Conservation (phyloP, 768 basidiomycete genomes). For the Mycena galericulata region DNA sequence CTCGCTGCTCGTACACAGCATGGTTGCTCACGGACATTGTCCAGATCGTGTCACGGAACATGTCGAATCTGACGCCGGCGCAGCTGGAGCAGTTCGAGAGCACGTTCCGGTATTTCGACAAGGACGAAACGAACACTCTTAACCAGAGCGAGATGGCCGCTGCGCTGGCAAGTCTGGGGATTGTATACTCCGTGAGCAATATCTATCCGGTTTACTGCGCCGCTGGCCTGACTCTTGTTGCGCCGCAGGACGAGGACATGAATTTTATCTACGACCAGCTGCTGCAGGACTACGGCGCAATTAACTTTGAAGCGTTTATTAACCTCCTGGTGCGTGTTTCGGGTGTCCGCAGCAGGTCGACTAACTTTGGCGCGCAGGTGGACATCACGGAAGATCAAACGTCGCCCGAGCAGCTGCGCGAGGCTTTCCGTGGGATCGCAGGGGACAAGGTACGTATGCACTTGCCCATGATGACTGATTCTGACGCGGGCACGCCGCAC, state of each 20-base stretch:
- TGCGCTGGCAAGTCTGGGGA: conserved; percentile 93
- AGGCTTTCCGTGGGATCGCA: conserved; percentile 93
- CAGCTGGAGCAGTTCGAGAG: conserved; percentile 97
- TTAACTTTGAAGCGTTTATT: conserved; percentile 95
- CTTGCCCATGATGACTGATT: conserved; percentile 25
- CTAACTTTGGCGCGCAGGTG: conserved; percentile 66
- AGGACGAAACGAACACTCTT: conserved; percentile 91
- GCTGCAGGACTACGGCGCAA: conserved; percentile 83
- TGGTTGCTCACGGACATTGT: conserved; percentile 13
- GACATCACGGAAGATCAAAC: conserved; percentile 97
- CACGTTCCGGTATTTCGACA: conserved; percentile 98
- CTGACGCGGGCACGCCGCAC: conserved; percentile 35
- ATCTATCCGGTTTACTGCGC: background rate
- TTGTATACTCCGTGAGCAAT: conserved; percentile 83
- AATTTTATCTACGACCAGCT: conserved; percentile 86
- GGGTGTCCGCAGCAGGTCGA: background rate
- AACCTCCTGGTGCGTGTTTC: conserved; percentile 79
- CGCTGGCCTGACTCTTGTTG: background rate
- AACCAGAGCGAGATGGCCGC: conserved; percentile 89
- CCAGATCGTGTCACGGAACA: conserved; percentile 93
- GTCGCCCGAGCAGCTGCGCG: conserved; percentile 90
- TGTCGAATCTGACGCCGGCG: conserved; percentile 95
- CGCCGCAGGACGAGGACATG: conserved; percentile 84
- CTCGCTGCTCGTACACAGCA: background rate
- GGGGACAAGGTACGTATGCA: conserved; percentile 77